Base-by-base conservation (phyloP, 2,329 filamentous ascomycete genomes). In the Stachybotrys echinatus region DNA sequence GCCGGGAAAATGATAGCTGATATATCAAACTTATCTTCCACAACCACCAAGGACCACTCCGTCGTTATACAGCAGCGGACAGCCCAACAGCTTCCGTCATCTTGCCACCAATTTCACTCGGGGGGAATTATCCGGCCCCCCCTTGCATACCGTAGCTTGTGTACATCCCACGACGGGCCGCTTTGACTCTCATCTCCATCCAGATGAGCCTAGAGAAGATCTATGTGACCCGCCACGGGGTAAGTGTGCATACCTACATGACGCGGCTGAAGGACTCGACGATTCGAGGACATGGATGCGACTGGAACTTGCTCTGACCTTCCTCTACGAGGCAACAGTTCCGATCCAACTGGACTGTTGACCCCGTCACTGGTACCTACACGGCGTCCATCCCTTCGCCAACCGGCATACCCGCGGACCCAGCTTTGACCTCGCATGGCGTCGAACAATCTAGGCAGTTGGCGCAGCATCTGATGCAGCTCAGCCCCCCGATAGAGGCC, bases 341-440 rank as follows among this genome's bases (percentile, higher is more conserved):
- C 70, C 90, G 94, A 54, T 86, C 88, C 56, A 91, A 88, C 66
- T 97, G 92, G 90, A 82, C 83, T 42, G 89, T 97, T 53, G 85
- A 97, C 69, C 83, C 84, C 43, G 73, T 78, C 53, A 92, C 89
- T 37, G 92, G 94, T 48, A 78, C 77, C 58, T 97, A 97, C 74
- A 80, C 79, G 48, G 75, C 87, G 21, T 76, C 76, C 51, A 83
- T 94, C 56, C 83, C 79, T 40, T 90, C 89, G 37, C 92, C 94
- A 1, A 97, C 94, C 6, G 88, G 89, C 48, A 91, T 96, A 55
- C 79, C 92, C 4, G 87, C 88, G 22, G 94, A 99, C 65, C 92
- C 92, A 43, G 85, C 89, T 10, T 79, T 99, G 59, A 91, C 92
- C 7, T 84, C 88, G 20, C 86, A 97, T 63, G 94, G 94, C 51